Percentiles rank a stretch among this genome's conserved stretches.
These are phyloP conservation scores for Maudiozyma bulderi DNA, from an alignment of 805 yeast genomes.

Conservation along the genomic window DNA sequence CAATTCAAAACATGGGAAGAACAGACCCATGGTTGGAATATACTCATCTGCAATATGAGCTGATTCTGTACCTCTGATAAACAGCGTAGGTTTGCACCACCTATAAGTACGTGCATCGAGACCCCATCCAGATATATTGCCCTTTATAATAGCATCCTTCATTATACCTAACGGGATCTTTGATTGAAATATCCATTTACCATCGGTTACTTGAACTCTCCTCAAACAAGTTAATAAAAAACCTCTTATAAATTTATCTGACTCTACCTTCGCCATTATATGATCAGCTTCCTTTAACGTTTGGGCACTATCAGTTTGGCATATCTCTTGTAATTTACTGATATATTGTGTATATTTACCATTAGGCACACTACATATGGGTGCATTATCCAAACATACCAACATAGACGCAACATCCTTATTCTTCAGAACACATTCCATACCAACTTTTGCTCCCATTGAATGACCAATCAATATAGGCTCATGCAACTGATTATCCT, in stretches of 20 bases:
- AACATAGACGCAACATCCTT: constrained; percentile 54
- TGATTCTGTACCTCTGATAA: constrained; percentile 71
- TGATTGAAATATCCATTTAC: constrained; percentile 24
- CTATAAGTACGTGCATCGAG: constrained; percentile 43
- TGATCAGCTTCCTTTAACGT: constrained; percentile 60
- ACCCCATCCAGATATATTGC: constrained; percentile 69
- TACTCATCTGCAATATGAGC: constrained; percentile 76
- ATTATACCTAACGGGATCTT: constrained; percentile 63
- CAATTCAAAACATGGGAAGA: constrained; percentile 69
- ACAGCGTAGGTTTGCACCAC: constrained; percentile 65
- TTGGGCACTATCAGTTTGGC: constrained; percentile 36
- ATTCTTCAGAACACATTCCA: constrained; percentile 69
- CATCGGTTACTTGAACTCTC: constrained; percentile 18
- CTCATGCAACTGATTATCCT: constrained; percentile 31
- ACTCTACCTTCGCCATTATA: constrained; percentile 53
- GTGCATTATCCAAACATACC: constrained; percentile 84
- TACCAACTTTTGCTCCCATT: constrained; percentile 91
- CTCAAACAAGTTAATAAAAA: constrained; percentile 48
- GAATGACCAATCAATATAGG: constrained; percentile 73
- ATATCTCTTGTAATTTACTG: constrained; percentile 48
- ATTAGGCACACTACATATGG: constrained; percentile 52
- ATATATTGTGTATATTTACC: constrained; percentile 61
- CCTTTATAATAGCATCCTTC: constrained; percentile 53
- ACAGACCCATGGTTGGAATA: constrained; percentile 59
- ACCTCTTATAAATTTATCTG: constrained; percentile 52